These are phyloP conservation scores for Podospora appendiculata DNA, from an alignment of 495 filamentous ascomycete species.

Conservation along the genomic window DNA sequence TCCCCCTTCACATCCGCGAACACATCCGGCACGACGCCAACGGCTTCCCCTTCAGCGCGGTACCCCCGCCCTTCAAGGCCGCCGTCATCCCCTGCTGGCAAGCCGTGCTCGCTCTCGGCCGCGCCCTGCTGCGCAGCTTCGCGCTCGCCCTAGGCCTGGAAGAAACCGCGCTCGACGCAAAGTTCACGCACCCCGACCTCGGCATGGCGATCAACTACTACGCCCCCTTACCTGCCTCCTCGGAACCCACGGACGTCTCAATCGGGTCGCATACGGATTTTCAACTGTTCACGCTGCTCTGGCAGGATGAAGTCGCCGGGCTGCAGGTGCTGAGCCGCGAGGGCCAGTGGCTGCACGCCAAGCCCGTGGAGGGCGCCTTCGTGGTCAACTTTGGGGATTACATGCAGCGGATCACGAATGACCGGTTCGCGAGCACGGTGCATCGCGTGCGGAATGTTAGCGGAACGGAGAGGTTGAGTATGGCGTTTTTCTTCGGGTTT, in stretches of 20 bases:
- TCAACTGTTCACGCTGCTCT: constrained; percentile 53
- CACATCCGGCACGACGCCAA: constrained; percentile 37
- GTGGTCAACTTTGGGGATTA: constrained; percentile 65
- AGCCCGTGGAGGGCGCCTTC: constrained; percentile 48
- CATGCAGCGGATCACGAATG: constrained; percentile 58
- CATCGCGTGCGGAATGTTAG: constrained; percentile 49
- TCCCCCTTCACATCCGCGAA: constrained; percentile 28
- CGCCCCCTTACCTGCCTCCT: constrained; percentile 6
- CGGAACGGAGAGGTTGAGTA: constrained; percentile 40
- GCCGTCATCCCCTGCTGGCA: constrained; percentile 37
- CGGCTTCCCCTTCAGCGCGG: constrained; percentile 42
- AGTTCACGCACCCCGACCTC: constrained; percentile 38
- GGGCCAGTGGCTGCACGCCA: constrained; percentile 49
- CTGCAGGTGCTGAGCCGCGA: constrained; percentile 45
- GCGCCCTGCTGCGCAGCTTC: constrained; percentile 39
- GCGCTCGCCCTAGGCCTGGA: constrained; percentile 40
- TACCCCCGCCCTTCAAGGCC: constrained; percentile 34
- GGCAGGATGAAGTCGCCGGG: constrained; percentile 46
- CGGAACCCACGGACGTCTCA: constrained; percentile 7
- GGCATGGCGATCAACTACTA: constrained; percentile 25
- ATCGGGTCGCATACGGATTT: constrained; percentile 57
- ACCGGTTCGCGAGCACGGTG: constrained; percentile 50
- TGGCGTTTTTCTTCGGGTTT: constrained; percentile 54
- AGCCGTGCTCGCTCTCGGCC: constrained; percentile 35
- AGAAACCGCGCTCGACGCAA: constrained; percentile 41